A percentile compares a stretch with the other conserved stretches of the same genome.
phyloP scores from a whole-genome alignment of 805 yeast species.

The Lipomyces chichibuensis region DNA sequence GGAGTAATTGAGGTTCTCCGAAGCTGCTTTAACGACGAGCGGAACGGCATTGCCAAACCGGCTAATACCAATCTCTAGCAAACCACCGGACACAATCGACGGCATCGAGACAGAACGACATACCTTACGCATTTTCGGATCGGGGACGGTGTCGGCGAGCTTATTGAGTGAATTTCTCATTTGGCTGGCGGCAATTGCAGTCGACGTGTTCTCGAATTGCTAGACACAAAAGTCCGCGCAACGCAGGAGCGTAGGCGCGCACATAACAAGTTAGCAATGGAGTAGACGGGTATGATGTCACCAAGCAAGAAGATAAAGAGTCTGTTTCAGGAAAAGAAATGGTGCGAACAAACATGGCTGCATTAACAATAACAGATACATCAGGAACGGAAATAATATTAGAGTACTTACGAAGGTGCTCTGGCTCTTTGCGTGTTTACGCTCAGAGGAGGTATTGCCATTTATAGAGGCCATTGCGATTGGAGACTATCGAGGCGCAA shows the following conservation, averaged over 20 bases:
- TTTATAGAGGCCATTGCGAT: conserved; percentile 10
- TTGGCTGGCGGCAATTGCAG: conserved; percentile 94
- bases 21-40: background rate
- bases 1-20: background rate
- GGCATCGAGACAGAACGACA: background rate
- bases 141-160: conserved; percentile 79
- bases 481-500: background rate
- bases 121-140: conserved; percentile 43
- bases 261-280: conserved; percentile 54
- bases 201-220: conserved; percentile 84
- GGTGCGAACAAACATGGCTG: background rate
- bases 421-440: conserved; percentile 71
- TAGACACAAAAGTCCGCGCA: conserved; percentile 1
- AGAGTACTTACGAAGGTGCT: conserved; percentile 61
- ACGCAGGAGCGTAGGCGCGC: background rate
- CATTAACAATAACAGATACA: background rate
- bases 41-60: background rate
- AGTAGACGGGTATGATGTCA: background rate
- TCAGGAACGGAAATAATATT: background rate
- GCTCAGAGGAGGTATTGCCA: conserved; percentile 26
- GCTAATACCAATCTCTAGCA: background rate
- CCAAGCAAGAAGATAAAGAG: background rate
- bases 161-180: conserved; percentile 95
- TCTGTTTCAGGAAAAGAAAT: background rate
- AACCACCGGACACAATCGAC: background rate